Conservation (phyloP, 2,329 filamentous ascomycete species). For the Colletotrichum chlorophyti region DNA sequence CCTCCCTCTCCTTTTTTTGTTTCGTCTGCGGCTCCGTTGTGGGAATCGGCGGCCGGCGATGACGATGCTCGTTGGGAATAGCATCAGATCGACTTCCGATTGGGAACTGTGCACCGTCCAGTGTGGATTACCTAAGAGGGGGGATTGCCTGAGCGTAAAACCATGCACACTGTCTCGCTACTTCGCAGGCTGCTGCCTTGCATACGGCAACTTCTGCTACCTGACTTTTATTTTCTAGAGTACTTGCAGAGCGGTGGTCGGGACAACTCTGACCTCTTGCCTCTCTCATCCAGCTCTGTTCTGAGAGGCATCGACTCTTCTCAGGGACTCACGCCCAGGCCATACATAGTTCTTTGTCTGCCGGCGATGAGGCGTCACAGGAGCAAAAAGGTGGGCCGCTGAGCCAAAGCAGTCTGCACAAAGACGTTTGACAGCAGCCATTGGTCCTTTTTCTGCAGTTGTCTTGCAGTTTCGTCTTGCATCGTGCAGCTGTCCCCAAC, state of each 20-base stretch:
- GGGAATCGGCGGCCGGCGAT: neutral
- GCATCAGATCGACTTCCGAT: neutral
- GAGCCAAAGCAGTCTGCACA: neutral
- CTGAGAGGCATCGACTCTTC: no score
- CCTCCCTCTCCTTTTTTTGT: neutral
- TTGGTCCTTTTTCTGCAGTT: neutral
- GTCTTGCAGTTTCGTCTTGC: neutral
- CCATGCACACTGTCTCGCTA: slow-evolving; percentile 21
- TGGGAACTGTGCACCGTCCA: no score
- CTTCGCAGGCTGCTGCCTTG: neutral
- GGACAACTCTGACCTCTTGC: slow-evolving; percentile 13
- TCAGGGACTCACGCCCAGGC: slow-evolving; percentile 2
- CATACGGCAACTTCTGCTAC: no score
- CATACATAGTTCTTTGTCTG: neutral
- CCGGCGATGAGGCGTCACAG: neutral
- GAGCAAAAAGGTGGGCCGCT: slow-evolving; percentile 2
- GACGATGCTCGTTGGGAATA: slow-evolving; percentile 8
- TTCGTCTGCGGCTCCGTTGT: slow-evolving; percentile 16
- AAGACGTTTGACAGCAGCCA: neutral
- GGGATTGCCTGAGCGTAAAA: slow-evolving; percentile 8
- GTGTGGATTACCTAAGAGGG: no score
- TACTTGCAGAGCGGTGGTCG: no score
- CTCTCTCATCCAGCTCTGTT: no score
- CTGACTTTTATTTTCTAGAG: no score
- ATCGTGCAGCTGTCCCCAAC: neutral